Percentiles rank a stretch among this genome's conserved stretches.
Evolutionary conservation across 2,329 filamentous ascomycete genomes (phyloP).

Genomic region (Sclerotinia borealis): DNA sequence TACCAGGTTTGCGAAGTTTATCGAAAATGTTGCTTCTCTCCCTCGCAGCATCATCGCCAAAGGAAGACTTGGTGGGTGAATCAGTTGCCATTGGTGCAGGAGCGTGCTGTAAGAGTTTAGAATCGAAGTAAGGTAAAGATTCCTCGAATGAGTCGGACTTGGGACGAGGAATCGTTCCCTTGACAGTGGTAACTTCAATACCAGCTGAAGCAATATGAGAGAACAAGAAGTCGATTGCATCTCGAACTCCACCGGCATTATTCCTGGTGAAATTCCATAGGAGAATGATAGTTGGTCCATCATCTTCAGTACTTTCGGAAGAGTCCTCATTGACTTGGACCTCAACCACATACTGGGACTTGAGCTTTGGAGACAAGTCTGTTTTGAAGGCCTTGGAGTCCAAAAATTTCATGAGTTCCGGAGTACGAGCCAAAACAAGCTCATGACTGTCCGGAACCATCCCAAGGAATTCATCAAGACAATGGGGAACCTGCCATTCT

Average conservation of each 20-base stretch:
- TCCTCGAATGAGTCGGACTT: constrained; percentile 99
- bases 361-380: constrained; percentile 77
- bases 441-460: constrained; percentile 98
- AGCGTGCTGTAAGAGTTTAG: constrained; percentile 90
- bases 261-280: constrained; percentile 88
- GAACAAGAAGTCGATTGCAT: constrained; percentile 92
- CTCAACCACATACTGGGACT: constrained; percentile 86
- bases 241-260: constrained; percentile 89
- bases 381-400: constrained; percentile 73
- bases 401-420: constrained; percentile 74
- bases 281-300: constrained; percentile 54
- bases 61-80: constrained; percentile 79
- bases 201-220: constrained; percentile 78
- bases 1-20: constrained; percentile 87
- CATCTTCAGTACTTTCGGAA: constrained; percentile 52
- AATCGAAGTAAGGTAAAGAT: constrained; percentile 92
- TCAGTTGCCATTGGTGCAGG: constrained; percentile 75
- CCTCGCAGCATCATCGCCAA: constrained; percentile 71
- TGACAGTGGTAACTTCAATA: constrained; percentile 82
- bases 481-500: constrained; percentile 96
- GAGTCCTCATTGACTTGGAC: constrained; percentile 65
- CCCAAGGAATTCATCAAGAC: constrained; percentile 90
- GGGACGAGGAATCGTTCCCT: constrained; percentile 92
- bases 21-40: constrained; percentile 84
- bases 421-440: constrained; percentile 71